phyloP scores from a whole-genome alignment of 177 flowering plant genomes.

The Vitis hybrid region DNA sequence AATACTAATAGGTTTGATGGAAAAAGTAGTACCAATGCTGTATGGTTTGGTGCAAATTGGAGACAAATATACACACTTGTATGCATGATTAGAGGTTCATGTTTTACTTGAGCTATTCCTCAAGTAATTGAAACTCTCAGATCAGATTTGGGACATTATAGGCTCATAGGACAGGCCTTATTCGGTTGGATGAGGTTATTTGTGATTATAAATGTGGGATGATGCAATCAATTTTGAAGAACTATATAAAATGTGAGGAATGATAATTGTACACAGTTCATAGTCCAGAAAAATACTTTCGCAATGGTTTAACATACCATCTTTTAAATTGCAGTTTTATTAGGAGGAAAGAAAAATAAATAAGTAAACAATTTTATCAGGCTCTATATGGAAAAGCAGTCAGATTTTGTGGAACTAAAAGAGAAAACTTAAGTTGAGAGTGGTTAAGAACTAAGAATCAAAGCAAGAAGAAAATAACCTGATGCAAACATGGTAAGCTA shows the following conservation, averaged over 20 bases:
- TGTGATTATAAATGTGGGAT: no score
- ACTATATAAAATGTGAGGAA: no score
- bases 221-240: no score
- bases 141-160: no score
- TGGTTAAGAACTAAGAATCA: not conserved
- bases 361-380: not conserved
- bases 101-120: no score
- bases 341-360: not conserved
- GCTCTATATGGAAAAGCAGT: not conserved
- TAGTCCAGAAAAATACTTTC: not conserved
- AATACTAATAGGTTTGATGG: not conserved
- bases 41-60: not conserved
- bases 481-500: constrained; percentile 93
- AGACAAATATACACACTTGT: no score
- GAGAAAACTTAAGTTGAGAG: not conserved
- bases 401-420: not conserved
- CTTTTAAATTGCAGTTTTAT: not conserved
- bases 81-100: no score
- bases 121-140: no score
- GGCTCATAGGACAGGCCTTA: no score
- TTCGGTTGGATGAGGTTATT: no score
- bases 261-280: not conserved
- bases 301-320: not conserved
- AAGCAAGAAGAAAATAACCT: constrained; percentile 38
- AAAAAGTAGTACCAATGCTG: not conserved